Conservation (phyloP, 1,284 basidiomycete species). For the Laetiporus sulphureus region DNA sequence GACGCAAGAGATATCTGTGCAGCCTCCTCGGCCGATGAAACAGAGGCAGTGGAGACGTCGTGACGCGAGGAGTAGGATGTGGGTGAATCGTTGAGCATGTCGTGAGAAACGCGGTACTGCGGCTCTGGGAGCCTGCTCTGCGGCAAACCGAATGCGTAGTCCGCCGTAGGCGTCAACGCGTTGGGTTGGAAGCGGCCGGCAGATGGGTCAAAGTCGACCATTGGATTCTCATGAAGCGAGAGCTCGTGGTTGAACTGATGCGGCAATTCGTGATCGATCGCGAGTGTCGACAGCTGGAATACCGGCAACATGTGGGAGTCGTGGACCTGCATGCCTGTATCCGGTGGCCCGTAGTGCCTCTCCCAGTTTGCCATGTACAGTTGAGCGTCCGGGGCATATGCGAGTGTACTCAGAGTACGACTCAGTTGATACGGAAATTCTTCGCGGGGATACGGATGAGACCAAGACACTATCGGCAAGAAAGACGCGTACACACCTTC, state of each 20-base stretch:
- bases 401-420: background rate
- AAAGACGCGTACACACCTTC: constrained; percentile 27
- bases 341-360: constrained; percentile 21
- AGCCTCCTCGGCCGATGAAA: constrained; percentile 19
- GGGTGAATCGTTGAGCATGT: constrained; percentile 8
- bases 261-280: constrained; percentile 20
- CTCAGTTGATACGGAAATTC: too few relatives aligned
- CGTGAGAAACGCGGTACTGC: constrained; percentile 19
- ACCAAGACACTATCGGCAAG: constrained; percentile 20
- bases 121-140: constrained; percentile 23
- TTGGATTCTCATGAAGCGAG: constrained; percentile 20
- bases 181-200: constrained; percentile 19
- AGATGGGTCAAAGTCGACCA: constrained; percentile 21
- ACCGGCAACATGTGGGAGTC: constrained; percentile 25
- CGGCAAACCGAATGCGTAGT: constrained; percentile 25
- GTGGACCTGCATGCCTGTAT: constrained; percentile 21
- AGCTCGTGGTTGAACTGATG: constrained; percentile 17
- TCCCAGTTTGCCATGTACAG: constrained; percentile 8
- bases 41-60: constrained; percentile 15
- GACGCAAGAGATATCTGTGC: constrained; percentile 17
- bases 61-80: constrained; percentile 19
- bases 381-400: constrained; percentile 1
- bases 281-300: constrained; percentile 23
- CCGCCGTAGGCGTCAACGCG: constrained; percentile 19
- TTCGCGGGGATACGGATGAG: background rate